Base-by-base conservation (phyloP, 257 asterid genomes). In the Primulina tabacum region DNA sequence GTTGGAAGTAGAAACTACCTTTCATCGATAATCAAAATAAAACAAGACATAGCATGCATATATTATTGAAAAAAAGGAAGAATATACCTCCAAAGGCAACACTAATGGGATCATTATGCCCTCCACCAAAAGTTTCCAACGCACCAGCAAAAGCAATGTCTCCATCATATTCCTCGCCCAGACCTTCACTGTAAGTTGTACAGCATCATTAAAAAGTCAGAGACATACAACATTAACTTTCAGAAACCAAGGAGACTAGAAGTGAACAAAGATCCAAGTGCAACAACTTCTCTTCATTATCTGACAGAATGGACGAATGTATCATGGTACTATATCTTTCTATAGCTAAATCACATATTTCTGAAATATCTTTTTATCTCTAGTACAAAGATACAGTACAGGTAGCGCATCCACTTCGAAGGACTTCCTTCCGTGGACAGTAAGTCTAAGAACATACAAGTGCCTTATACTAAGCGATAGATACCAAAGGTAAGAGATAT, bases 101-200 rank as follows among this genome's bases (percentile, higher is more conserved):
- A 76, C 98, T 95, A 60, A 95, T 89, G 75, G 98, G 99, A 78
- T 95, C 98, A 83, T 95, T 92, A 75, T 92, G 99, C 32, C 98
- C 99, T 71, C 99, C 99, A 57, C 99, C 98, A 78, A 95, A 95
- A 38, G 83, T 92, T 87, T 95, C 99, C 59, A 92, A 83, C 12
- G 95, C 92, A 75, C 96, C 88, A 17, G 98, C 98, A 73, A 95
- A 95, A 77, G 96, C 98, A 78, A 95, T 92, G 77, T 95, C 99
- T 70, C 93, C 96, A 79, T 95, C 99, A 76, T 95, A 95, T 76
- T 87, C 98, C 88, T 95, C 99, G 70, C 99, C 99, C 37, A 95
- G 97, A 73, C 98, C 99, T 83, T 92, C 99, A 67, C 99, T 94
- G 90, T 71, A 77, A 70, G 63, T 64, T 66, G 62, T 71, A 76